Conservation (phyloP, 129 eudicot species). For the Flaveria linearis region DNA sequence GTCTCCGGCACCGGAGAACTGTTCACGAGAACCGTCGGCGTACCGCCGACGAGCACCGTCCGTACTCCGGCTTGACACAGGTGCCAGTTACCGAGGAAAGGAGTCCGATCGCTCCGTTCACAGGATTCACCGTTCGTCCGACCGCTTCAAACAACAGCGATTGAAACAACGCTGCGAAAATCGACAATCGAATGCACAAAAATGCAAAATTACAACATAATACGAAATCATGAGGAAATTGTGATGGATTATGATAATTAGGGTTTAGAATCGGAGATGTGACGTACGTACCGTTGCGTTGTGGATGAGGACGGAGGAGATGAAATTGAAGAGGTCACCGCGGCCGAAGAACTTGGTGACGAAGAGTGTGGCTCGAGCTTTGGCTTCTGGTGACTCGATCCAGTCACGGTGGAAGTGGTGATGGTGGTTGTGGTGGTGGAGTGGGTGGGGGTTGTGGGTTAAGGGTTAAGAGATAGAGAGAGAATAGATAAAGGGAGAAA, state of each 20-base stretch:
- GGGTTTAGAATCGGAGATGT: background rate
- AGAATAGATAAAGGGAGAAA: no score
- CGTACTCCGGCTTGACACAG: constrained; percentile 63
- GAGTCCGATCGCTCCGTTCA: constrained; percentile 74
- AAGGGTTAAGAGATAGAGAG: no score
- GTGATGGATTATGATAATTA: background rate
- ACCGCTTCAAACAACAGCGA: constrained; percentile 79
- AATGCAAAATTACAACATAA: background rate
- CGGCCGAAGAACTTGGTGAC: constrained; percentile 92
- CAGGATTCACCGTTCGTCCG: constrained; percentile 82
- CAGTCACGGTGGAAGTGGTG: no score
- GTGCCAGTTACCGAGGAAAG: constrained; percentile 80
- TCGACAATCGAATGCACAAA: background rate
- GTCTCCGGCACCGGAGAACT: constrained; percentile 22
- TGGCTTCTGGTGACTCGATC: constrained; percentile 61
- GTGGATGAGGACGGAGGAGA: constrained; percentile 57
- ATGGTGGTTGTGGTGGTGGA: no score
- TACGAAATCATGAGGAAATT: background rate
- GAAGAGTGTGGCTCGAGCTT: constrained; percentile 70
- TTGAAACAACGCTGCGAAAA: constrained; percentile 57
- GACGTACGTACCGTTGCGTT: constrained; percentile 52
- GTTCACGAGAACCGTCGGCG: constrained; percentile 30
- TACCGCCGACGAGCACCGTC: constrained; percentile 65
- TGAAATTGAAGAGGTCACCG: constrained; percentile 64
- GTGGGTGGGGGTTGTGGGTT: no score